phyloP scores from a whole-genome alignment of 768 basidiomycete genomes.

The Rhizopogon vulgaris region DNA sequence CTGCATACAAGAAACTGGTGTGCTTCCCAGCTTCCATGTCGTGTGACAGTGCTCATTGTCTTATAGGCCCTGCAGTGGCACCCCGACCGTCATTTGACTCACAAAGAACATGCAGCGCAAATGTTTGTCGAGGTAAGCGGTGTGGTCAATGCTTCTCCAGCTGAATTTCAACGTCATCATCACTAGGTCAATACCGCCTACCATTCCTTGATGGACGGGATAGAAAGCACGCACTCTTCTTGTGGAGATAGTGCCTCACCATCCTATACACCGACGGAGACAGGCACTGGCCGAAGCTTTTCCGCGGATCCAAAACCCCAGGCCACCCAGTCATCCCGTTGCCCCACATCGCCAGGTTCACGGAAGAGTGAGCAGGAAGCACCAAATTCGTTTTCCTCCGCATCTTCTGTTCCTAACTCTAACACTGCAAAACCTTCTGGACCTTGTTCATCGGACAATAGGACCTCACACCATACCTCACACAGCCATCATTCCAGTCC shows the following conservation, averaged over 20 bases:
- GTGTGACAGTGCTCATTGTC: constrained; percentile 14
- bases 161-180: neutral
- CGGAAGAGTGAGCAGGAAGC: constrained; percentile 17
- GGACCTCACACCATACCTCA: constrained; percentile 5
- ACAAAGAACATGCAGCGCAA: constrained; percentile 46
- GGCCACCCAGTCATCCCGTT: constrained; percentile 21
- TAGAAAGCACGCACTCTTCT: constrained; percentile 24
- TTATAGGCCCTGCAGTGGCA: constrained; percentile 59
- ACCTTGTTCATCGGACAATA: constrained; percentile 2
- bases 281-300: constrained; percentile 11
- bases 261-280: constrained; percentile 13
- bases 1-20: constrained; percentile 61
- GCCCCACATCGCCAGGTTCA: constrained; percentile 26
- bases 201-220: constrained; percentile 42
- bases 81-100: constrained; percentile 52
- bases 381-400: constrained; percentile 7
- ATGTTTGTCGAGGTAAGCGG: constrained; percentile 53
- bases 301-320: constrained; percentile 13
- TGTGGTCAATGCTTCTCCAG: constrained; percentile 2
- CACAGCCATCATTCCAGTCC: constrained; percentile 9
- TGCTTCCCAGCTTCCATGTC: constrained; percentile 17
- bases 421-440: constrained; percentile 8
- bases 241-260: constrained; percentile 22
- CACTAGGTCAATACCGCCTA: constrained; percentile 51
- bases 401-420: constrained; percentile 6